Base-by-base conservation (phyloP, 2,329 filamentous ascomycete genomes). In the Trichoderma sp. region DNA sequence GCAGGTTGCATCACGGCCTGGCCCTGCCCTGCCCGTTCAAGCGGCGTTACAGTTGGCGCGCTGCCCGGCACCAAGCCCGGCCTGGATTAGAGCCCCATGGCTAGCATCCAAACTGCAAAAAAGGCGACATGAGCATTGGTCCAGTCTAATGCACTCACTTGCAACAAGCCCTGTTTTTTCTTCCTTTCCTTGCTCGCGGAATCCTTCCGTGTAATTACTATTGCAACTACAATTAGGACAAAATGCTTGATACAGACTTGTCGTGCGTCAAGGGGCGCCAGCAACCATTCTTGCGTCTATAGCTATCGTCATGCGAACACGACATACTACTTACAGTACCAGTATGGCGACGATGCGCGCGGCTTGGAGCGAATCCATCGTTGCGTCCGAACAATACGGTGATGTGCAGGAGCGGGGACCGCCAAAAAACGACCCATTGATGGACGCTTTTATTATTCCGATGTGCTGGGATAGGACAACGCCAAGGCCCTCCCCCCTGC, bases 331-430 rank as follows among this genome's bases (percentile, higher is more conserved):
- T 35, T 19, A n/a, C 4, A 2, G n/a, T 16, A 6, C 37, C 19
- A 43, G 16, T 37, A 59, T 58, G 53, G 49, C 63, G 53, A 49
- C 58, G 52, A n/a, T 43, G 40, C 14, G 53, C n/a, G 53, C 21
- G 53, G 52, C 37, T 14, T 37, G 55, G 29, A n/a, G 27, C 31
- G 53, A 49, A 43, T 57, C 31, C 43, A 43, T 49, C 2, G 8
- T n/a, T 31, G 49, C 33, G n/a, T 52, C 43, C 59, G 37, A 29
- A 40, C 31, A 40, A 40, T 49, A 37, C 55, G 35, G 53, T 67
- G 64, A 67, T 67, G 64, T 67, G 64, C 64, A 67, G 64, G 57
- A 61, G 56, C 40, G 47, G 43, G 47, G 65, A 61, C 65, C 33
- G 33, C 57, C 40, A 43, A 8, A 55, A 43, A 53, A 58, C 43